A percentile compares a stretch with the other conserved stretches of the same genome.
phyloP scores from a whole-genome alignment of 148 eudicot genomes.

The Rhododendron griersonianum region DNA sequence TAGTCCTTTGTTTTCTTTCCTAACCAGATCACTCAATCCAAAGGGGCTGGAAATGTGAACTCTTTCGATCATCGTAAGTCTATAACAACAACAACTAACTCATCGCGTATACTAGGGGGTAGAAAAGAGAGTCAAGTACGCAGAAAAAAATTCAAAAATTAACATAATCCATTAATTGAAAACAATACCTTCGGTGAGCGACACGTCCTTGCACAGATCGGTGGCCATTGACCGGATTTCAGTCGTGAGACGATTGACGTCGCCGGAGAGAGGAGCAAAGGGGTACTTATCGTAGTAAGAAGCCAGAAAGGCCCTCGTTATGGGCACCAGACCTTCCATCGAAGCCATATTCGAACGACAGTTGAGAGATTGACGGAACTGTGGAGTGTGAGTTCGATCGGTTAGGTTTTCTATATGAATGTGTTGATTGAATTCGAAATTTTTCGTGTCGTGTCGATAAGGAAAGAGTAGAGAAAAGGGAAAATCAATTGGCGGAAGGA shows the following conservation, averaged over 20 bases:
- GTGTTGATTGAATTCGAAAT: background rate
- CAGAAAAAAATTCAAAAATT: background rate
- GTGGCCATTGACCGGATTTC: slow-evolving; percentile 45
- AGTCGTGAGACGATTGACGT: slow-evolving; percentile 47
- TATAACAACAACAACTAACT: background rate
- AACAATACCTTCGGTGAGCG: slow-evolving; percentile 46
- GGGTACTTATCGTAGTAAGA: slow-evolving; percentile 83
- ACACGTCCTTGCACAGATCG: slow-evolving; percentile 32
- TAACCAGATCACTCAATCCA: background rate
- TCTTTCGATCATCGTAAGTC: background rate
- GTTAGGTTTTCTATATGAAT: background rate
- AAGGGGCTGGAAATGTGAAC: background rate
- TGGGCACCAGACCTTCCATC: slow-evolving; percentile 80
- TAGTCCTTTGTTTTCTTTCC: background rate
- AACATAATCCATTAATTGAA: background rate
- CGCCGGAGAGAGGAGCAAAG: slow-evolving; percentile 53
- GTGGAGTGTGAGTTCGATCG: background rate
- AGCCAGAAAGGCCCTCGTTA: slow-evolving; percentile 71
- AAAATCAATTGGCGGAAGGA: background rate
- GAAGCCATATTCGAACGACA: slow-evolving; percentile 45
- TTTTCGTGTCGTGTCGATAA: background rate
- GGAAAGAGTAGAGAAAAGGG: background rate
- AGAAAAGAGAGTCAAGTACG: background rate
- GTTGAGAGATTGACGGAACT: background rate
- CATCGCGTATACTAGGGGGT: too few relatives aligned